Evolutionary conservation across 352 stramenopile species (phyloP).

Genomic region (Phytophthora hybrid): DNA sequence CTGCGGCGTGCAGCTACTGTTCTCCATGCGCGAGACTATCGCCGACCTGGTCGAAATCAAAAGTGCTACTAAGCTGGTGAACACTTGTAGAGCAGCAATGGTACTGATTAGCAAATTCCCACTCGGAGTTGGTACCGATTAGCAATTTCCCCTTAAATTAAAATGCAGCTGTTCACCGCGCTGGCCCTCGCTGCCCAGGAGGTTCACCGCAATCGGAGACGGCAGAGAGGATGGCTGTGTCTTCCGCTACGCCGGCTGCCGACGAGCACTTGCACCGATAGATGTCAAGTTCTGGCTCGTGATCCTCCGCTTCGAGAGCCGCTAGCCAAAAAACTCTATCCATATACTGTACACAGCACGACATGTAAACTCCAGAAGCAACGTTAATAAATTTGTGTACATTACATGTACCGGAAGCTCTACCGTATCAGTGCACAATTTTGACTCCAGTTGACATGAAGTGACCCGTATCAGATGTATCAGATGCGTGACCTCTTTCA

Average conservation of each 20-base stretch:
- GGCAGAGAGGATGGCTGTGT: conserved; percentile 26
- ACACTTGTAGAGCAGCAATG: no score
- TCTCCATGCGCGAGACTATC: no score
- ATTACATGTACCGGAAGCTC: no score
- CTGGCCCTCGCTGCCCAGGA: conserved; percentile 24
- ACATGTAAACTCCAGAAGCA: neutral
- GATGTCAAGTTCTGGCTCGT: conserved; percentile 31
- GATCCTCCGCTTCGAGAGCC: conserved; percentile 51
- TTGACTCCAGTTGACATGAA: neutral
- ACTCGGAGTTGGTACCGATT: no score
- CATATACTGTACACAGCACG: no score
- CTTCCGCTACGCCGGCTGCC: conserved; percentile 46
- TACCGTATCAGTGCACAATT: no score
- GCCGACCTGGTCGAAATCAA: no score
- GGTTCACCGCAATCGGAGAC: conserved; percentile 2
- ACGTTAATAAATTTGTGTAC: neutral
- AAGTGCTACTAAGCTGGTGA: no score
- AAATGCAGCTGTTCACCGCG: conserved; percentile 33
- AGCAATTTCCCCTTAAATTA: no score
- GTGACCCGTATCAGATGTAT: neutral
- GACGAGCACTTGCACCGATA: conserved; percentile 28
- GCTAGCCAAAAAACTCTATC: neutral
- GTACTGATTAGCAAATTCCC: no score
- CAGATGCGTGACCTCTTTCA: neutral
- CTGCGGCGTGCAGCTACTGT: no score